A percentile compares a stretch with the other conserved stretches of the same genome.
Evolutionary conservation across 805 yeast genomes (phyloP).

Genomic region (Candida vaughaniae): DNA sequence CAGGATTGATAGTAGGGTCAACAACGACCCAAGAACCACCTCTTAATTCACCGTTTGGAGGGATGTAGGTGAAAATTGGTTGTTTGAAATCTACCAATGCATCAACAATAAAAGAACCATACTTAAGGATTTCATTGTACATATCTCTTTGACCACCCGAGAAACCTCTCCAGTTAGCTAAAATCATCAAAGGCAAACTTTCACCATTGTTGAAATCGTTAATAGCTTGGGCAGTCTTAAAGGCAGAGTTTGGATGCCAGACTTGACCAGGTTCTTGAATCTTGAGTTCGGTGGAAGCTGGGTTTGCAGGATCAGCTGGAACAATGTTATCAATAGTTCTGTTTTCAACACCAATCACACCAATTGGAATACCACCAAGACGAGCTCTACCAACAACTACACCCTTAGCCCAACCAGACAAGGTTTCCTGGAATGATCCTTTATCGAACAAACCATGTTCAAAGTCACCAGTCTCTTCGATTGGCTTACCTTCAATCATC

Average conservation of each 20-base stretch:
- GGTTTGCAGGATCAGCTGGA: constrained; percentile 99
- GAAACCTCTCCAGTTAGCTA: constrained; percentile 99
- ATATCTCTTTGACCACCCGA: constrained; percentile 99
- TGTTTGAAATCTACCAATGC: constrained; percentile 94
- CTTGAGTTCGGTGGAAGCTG: constrained; percentile 83
- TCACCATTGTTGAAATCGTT: constrained; percentile 98
- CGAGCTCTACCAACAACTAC: constrained; percentile 99
- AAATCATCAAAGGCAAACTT: constrained; percentile 92
- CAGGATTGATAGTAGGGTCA: constrained; percentile 95
- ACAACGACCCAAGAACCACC: constrained; percentile 99
- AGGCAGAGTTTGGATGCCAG: constrained; percentile 99
- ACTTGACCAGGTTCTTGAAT: constrained; percentile 98
- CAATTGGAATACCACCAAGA: constrained; percentile 97
- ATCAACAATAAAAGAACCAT: constrained; percentile 95
- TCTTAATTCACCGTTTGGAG: constrained; percentile 97
- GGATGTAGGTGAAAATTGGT: constrained; percentile 95
- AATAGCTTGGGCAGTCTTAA: constrained; percentile 98
- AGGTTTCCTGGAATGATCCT: constrained; percentile 91
- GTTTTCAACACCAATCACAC: constrained; percentile 96
- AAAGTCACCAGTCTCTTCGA: constrained; percentile 60
- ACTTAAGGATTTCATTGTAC: constrained; percentile 97
- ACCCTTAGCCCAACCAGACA: constrained; percentile 98
- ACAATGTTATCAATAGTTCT: constrained; percentile 81
- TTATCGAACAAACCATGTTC: constrained; percentile 90
- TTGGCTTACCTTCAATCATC: constrained; percentile 83